A percentile compares a stretch with the other conserved stretches of the same genome.
phyloP scores from a whole-genome alignment of 108 stramenopile genomes.

The Ochromonas danica region DNA sequence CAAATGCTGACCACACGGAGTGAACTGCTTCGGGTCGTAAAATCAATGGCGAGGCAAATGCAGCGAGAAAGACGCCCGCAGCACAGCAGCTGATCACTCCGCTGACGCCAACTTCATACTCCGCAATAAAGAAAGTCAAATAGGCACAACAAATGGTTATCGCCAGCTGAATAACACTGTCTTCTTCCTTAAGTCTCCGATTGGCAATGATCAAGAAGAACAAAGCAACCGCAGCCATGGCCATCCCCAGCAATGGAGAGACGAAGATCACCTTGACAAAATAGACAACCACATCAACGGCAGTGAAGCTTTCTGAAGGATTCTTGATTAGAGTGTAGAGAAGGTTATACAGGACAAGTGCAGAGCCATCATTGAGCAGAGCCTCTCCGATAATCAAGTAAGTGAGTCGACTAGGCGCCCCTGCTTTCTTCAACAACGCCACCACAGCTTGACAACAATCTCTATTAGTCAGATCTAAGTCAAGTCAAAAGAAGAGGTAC shows the following conservation, averaged over 20 bases:
- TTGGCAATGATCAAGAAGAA: background rate
- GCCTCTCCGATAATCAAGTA: conserved; percentile 62
- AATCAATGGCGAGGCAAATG: background rate
- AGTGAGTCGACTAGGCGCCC: conserved; percentile 51
- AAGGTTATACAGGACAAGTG: conserved; percentile 61
- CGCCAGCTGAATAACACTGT: conserved; percentile 73
- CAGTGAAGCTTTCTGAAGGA: background rate
- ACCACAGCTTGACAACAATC: conserved; percentile 48
- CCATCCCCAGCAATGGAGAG: background rate
- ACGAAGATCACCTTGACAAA: background rate
- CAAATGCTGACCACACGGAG: background rate
- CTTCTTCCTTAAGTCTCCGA: conserved; percentile 54
- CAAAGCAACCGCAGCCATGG: background rate
- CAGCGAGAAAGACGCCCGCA: conserved; percentile 41
- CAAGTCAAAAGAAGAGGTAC: too few relatives aligned
- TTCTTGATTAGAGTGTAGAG: conserved; percentile 43
- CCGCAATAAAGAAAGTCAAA: conserved; percentile 69
- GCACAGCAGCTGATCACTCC: conserved; percentile 45
- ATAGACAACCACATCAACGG: background rate
- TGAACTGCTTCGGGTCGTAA: background rate
- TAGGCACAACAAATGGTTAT: conserved; percentile 74
- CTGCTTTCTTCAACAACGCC: conserved; percentile 53
- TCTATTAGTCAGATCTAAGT: too few relatives aligned
- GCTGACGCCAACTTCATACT: conserved; percentile 25
- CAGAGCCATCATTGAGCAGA: conserved; percentile 62